Conservation (phyloP, 2,329 filamentous ascomycete genomes). For the Cercospora beticola region DNA sequence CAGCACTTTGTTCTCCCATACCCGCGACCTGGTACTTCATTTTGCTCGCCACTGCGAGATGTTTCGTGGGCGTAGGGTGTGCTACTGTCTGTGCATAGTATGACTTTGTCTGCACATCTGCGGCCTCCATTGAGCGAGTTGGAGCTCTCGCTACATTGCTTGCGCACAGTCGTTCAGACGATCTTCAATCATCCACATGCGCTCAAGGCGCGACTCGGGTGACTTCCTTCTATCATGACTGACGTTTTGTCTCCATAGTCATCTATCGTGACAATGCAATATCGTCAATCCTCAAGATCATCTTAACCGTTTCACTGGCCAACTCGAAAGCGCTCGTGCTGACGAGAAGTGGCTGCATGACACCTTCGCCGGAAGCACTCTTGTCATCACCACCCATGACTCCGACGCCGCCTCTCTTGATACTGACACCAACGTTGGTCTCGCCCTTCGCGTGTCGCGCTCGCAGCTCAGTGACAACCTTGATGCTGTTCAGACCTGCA, state of each 20-base stretch:
- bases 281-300: slow-evolving; percentile 73
- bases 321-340: slow-evolving; percentile 97
- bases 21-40: not conserved
- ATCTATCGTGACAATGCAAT: slow-evolving; percentile 53
- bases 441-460: slow-evolving; percentile 94
- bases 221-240: not conserved
- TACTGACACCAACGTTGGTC: slow-evolving; percentile 94
- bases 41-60: not conserved
- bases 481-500: slow-evolving; percentile 95
- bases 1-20: not conserved
- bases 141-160: not conserved
- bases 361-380: slow-evolving; percentile 53
- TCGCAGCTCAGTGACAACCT: slow-evolving; percentile 92
- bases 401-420: slow-evolving; percentile 96
- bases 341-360: slow-evolving; percentile 90
- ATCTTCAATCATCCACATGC: not conserved
- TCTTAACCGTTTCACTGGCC: slow-evolving; percentile 97
- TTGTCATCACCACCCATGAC: slow-evolving; percentile 67
- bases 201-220: not conserved
- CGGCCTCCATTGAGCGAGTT: not conserved
- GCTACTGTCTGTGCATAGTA: not conserved
- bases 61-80: not conserved
- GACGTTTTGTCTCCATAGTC: not conserved
- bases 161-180: not conserved
- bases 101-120: not conserved